Conservation (phyloP, 1,284 basidiomycete genomes). For the Cutaneotrichosporon cavernicola region DNA sequence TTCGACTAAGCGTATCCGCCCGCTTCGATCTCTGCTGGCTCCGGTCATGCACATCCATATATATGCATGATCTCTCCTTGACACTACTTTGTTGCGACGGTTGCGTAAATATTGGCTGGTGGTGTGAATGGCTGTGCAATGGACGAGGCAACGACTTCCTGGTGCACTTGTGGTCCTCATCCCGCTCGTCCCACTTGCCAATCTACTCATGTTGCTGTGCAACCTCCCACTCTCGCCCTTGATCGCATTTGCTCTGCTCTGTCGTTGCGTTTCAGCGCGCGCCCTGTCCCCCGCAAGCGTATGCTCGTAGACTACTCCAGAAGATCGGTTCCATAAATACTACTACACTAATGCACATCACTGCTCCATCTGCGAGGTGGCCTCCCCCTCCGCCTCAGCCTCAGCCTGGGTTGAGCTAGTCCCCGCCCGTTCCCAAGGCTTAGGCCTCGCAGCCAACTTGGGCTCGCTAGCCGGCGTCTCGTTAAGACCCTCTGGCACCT, state of each 20-base stretch:
- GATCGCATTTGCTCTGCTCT: no score
- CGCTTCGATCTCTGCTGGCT: slow-evolving; percentile 5
- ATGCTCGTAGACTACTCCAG: background rate
- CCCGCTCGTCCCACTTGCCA: no score
- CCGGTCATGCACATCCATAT: slow-evolving; percentile 10
- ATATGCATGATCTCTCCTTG: slow-evolving; percentile 21
- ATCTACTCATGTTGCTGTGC: no score
- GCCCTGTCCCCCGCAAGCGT: no score
- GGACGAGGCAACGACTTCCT: no score
- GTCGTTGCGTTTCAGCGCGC: no score
- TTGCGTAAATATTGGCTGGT: background rate
- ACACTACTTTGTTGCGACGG: background rate
- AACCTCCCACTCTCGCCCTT: no score
- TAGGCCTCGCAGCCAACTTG: slow-evolving; percentile 18
- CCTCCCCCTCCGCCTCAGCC: background rate
- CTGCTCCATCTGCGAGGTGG: background rate
- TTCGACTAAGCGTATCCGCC: slow-evolving; percentile 63
- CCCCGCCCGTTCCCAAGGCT: slow-evolving; percentile 29
- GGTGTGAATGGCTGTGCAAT: background rate
- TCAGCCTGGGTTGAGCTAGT: background rate
- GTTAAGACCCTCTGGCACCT: slow-evolving; percentile 40
- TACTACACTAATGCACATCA: background rate
- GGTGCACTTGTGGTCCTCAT: no score
- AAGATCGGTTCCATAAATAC: background rate
- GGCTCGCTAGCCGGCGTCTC: slow-evolving; percentile 23